These are phyloP conservation scores for Sporothrix globosa DNA, from an alignment of 2,329 filamentous ascomycete genomes.

Conservation along the genomic window DNA sequence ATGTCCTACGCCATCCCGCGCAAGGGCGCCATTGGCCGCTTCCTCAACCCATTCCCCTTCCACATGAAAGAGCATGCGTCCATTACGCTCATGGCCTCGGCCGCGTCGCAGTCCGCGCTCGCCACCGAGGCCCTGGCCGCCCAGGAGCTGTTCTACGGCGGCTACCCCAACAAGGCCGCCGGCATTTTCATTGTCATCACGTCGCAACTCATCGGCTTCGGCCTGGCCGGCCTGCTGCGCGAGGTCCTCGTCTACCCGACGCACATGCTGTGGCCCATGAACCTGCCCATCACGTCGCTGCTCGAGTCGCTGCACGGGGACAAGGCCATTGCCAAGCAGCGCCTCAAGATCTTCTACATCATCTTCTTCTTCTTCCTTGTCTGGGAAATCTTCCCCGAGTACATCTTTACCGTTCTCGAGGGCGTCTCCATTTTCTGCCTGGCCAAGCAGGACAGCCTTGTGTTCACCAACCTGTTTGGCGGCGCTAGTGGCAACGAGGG, in stretches of 20 bases:
- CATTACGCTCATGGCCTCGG: constrained; percentile 37
- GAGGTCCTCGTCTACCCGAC: constrained; percentile 52
- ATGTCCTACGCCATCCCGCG: constrained; percentile 40
- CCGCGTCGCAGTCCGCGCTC: constrained; percentile 35
- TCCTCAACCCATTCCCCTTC: constrained; percentile 39
- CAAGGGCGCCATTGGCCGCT: constrained; percentile 42
- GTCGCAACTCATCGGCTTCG: constrained; percentile 55
- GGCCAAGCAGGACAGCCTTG: constrained; percentile 37
- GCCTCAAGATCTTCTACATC: constrained; percentile 48
- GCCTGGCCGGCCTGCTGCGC: constrained; percentile 53
- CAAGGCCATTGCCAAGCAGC: constrained; percentile 45
- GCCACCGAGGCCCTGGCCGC: constrained; percentile 49
- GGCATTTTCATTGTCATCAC: constrained; percentile 53
- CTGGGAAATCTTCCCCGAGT: constrained; percentile 53
- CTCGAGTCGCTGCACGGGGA: constrained; percentile 40
- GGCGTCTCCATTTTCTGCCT: constrained; percentile 38
- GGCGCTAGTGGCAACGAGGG: constrained; percentile 52
- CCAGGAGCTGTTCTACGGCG: constrained; percentile 52
- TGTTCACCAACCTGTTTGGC: constrained; percentile 48
- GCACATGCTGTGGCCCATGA: constrained; percentile 52
- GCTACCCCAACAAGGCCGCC: constrained; percentile 45
- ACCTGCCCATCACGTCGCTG: constrained; percentile 38
- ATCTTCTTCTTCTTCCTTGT: constrained; percentile 47
- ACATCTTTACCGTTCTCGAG: constrained; percentile 36
- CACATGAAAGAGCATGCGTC: constrained; percentile 38